Evolutionary conservation across 1,284 basidiomycete species (phyloP).

Genomic region (Termitomyces sp.): DNA sequence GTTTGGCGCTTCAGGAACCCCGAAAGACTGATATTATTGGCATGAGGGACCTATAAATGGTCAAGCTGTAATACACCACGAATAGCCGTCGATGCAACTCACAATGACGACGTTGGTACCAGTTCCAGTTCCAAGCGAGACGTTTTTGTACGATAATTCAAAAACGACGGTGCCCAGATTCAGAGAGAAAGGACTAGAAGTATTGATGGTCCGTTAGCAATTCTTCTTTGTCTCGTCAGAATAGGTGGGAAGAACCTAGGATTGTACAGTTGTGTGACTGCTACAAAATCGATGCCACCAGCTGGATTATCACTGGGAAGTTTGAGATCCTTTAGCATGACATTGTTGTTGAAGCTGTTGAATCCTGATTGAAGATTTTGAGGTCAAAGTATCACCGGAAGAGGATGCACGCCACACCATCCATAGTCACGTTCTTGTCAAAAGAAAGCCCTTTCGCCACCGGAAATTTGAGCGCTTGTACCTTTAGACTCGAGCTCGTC

Average conservation of each 20-base stretch:
- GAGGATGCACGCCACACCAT: conserved; percentile 29
- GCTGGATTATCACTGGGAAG: conserved; percentile 67
- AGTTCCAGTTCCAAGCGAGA: conserved; percentile 57
- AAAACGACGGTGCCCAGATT: conserved; percentile 69
- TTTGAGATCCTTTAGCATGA: conserved; percentile 58
- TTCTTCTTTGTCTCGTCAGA: not conserved
- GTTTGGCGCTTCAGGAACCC: conserved; percentile 59
- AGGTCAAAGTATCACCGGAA: not conserved
- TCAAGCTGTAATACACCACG: not conserved
- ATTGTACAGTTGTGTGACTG: conserved; percentile 57
- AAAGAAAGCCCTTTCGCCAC: conserved; percentile 58
- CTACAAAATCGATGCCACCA: conserved; percentile 66
- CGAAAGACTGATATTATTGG: conserved; percentile 57
- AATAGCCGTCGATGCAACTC: conserved; percentile 9
- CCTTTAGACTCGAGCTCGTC: conserved; percentile 50
- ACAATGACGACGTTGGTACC: conserved; percentile 49
- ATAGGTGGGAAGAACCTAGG: conserved; percentile 40
- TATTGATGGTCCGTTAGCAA: not conserved
- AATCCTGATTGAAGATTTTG: conserved; percentile 39
- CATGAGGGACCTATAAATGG: conserved; percentile 40
- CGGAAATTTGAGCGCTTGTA: conserved; percentile 68
- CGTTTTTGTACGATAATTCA: conserved; percentile 54
- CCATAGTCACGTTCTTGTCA: conserved; percentile 51
- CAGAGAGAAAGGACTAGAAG: conserved; percentile 58
- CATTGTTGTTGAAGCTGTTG: conserved; percentile 58